Percentiles rank a stretch among this genome's conserved stretches.
phyloP scores from a whole-genome alignment of 495 filamentous ascomycete genomes.

The Penicillium fimorum region DNA sequence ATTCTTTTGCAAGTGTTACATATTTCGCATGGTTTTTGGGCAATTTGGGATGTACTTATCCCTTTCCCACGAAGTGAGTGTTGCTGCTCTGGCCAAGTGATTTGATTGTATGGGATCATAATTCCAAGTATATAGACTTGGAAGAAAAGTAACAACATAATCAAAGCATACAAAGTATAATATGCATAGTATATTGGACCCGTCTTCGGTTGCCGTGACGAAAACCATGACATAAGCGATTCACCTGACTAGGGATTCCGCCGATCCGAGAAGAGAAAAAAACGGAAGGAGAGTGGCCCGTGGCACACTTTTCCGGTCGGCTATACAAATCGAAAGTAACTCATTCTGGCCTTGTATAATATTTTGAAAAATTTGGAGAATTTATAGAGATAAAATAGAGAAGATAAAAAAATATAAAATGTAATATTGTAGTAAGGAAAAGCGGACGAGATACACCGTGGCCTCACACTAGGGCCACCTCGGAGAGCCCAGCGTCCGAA shows the following conservation, averaged over 20 bases:
- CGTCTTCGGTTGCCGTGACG: slow-evolving; percentile 36
- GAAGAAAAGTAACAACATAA: background rate
- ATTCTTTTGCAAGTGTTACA: background rate
- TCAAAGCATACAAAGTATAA: background rate
- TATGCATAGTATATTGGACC: background rate
- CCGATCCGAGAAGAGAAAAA: slow-evolving; percentile 46
- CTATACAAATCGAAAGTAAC: background rate
- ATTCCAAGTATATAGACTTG: background rate
- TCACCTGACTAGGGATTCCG: slow-evolving; percentile 36
- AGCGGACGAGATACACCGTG: slow-evolving; percentile 16
- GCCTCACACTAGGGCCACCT: slow-evolving; percentile 45
- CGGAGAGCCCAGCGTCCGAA: slow-evolving; percentile 46
- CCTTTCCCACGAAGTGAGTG: background rate
- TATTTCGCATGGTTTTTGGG: background rate
- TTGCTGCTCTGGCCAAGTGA: background rate
- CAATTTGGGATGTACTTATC: background rate
- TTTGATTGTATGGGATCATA: background rate
- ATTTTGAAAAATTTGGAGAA: background rate
- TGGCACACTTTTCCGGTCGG: slow-evolving; percentile 13
- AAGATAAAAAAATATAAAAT: background rate
- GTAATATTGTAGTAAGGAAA: background rate
- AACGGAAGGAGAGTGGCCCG: slow-evolving; percentile 38
- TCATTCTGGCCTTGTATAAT: background rate
- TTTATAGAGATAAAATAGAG: background rate
- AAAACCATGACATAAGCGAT: slow-evolving; percentile 39